Base-by-base conservation (phyloP, 2,329 filamentous ascomycete species). In the Ophiocordyceps unilateralis region DNA sequence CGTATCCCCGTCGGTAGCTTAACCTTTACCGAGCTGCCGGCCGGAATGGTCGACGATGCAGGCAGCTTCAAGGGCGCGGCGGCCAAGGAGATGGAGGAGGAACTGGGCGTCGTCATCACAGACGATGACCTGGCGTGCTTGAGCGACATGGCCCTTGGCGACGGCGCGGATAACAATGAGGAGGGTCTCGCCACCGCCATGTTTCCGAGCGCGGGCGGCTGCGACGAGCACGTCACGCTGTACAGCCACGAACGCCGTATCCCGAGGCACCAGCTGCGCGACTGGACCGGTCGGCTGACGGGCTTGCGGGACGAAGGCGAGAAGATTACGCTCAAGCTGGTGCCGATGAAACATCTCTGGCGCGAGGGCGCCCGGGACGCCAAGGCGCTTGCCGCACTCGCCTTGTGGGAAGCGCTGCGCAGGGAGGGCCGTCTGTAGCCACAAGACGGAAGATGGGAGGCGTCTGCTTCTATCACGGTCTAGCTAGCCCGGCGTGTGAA, bases 241-340 rank as follows among this genome's bases (percentile, higher is more conserved):
- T 79, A 73, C 51, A 65, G 72, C 49, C 64, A 72, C 49, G 71
- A 78, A 58, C 63, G 66, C 40, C 60, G 65, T 21, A 62, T 79
- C 4, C 61, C 66, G 7, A 61, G 72, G 26, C 55, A 51, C 1
- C 64, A 70, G 53, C 55, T 80, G 42, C 54, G 58, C 14, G 67
- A 72, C 43, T 78, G 71, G 73, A 67, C 63, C 28, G 75, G 74
- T 2, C 67, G 67, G 42, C 54, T 77, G 41, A 78, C 74, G 20
- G 76, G 76, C 0, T 50, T 78, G 50, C 61, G 74, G 41, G 66
- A 70, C 6, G 53, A 76, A 9, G 74, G 74, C 2, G 75, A 80
- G 60, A 76, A 66, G 60, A 79, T 79, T 48, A 75, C 72, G 11
- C 57, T 79, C 44, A 76, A 72, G 57, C 53, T 79, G 23, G 70